Base-by-base conservation (phyloP, 129 eudicot species). In the Glebionis coronaria region DNA sequence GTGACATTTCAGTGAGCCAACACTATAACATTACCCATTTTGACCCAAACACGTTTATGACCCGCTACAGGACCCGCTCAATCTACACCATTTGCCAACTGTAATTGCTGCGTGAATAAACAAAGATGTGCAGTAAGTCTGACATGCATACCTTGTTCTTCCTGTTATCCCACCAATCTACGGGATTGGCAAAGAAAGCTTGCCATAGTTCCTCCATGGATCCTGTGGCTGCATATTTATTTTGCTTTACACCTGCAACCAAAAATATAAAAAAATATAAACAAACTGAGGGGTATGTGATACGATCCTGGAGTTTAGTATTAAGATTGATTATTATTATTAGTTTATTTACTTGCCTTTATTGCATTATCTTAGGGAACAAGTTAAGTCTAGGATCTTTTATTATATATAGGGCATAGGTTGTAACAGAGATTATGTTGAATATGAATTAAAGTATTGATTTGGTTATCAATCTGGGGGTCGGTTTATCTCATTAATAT, bases 121-220 rank as follows among this genome's bases (percentile, higher is more conserved):
- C 50, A 71, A 58, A 45, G 12, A 46, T 12, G 20, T 49, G 60
- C 5, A 45, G 47, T 25, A 46, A 56, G 58, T 62, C 46, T 10
- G 25, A 20, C 27, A 20, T 57, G 7, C 1, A 35, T 88, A 93
- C 99, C 99, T 93, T 93, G 79, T 86, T 81, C 69, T 77, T 89
- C 79, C 99, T 75, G 73, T 93, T 93, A 76, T 93, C 97, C 97
- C 99, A 93, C 99, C 99, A 89, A 21, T 93, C 97, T 7, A 13
- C 18, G 54, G 99, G 99, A 82, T 93, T 89, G 55, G 95, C 97
- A 68, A 93, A 93, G 81, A 82, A 93, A 13, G 99, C 99, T 81
- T 93, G 99, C 99, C 99, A 93, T 57, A 93, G 95, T 73, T 84
- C 93, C 77, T 93, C 95, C 12, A 68, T 56, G 9, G 97, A 80